Conservation (phyloP, 1,139 yeast species). For the Geotrichum fermentans region DNA sequence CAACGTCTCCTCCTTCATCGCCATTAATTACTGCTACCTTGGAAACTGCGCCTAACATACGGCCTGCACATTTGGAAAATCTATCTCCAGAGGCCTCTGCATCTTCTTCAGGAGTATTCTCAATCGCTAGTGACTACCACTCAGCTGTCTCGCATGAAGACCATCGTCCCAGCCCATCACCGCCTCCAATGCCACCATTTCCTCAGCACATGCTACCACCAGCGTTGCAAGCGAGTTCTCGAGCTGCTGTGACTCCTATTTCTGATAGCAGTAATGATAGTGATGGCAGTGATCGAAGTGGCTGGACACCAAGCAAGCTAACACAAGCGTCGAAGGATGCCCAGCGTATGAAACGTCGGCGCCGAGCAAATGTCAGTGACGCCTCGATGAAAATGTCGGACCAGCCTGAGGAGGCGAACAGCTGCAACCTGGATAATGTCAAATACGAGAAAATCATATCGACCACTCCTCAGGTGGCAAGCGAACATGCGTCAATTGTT, state of each 20-base stretch:
- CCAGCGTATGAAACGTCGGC: no score
- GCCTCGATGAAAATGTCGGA: neutral
- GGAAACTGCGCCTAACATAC: no score
- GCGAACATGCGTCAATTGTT: constrained; percentile 19
- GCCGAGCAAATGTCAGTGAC: no score
- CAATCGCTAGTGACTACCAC: constrained; percentile 14
- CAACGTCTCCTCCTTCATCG: no score
- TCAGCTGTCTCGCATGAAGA: constrained; percentile 14
- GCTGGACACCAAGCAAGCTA: constrained; percentile 3
- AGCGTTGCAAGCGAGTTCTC: no score
- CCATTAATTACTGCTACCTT: no score
- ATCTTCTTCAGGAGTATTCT: constrained; percentile 9
- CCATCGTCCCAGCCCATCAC: neutral
- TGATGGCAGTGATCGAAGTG: constrained; percentile 1
- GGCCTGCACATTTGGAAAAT: no score
- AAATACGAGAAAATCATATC: constrained; percentile 10
- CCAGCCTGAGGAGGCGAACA: neutral
- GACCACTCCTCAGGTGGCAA: constrained; percentile 4
- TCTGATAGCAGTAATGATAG: neutral
- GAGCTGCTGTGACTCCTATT: neutral
- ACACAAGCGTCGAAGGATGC: neutral
- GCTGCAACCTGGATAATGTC: constrained; percentile 2
- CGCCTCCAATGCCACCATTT: constrained; percentile 12
- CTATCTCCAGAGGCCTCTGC: constrained; percentile 8
- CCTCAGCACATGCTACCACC: neutral